Base-by-base conservation (phyloP, 306 rosid species). In the Gleditsia sinensis region DNA sequence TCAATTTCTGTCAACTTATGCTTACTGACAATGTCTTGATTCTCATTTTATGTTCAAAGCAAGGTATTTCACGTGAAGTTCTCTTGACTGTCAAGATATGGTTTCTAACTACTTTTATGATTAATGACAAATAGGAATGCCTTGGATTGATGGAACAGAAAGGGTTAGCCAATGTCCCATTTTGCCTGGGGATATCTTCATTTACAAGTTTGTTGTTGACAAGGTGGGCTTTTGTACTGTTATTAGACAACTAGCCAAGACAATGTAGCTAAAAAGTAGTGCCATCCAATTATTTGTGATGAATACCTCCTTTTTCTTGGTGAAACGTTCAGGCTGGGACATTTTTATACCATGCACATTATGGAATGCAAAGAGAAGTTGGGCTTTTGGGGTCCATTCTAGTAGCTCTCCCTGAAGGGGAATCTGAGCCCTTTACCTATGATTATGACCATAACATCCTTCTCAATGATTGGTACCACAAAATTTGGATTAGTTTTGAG, bases 81-180 rank as follows among this genome's bases (percentile, higher is more conserved):
- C 6, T 8, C 7, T 49, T 21, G 21, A 11, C 40, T 30, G 23
- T 9, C 30, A 24, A 32, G 34, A 10, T 36, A 36, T 4, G 14
- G 14, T 34, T 21, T 1, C 1, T 60, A 16, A 5, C 5, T 34
- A 9, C 16, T 60, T 34, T 8, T 45, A 23, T 24, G 17, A 28
- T 64, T 4, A 5, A 24, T 72, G 37, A 51, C 61, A 84, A 87
- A 84, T 72, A 37, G 89, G 84, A 57, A 66, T 89, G 34, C 89
- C 91, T 6, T 86, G 90, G 90, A 63, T 67, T 53, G 90, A 86
- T 73, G 88, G 90, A 81, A 69, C 86, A 17, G 90, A 83, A 40
- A 88, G 86, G 4, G 90, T 83, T 17, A 86, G 79, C 48, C 90
- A 86, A 7, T 86, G 84, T 12, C 88, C 90, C 7, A 81, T 86